Evolutionary conservation across 1,139 yeast genomes (phyloP), one percentile per base, ranked within the genome.

Genomic region (Casaregolazyma lundiana): DNA sequence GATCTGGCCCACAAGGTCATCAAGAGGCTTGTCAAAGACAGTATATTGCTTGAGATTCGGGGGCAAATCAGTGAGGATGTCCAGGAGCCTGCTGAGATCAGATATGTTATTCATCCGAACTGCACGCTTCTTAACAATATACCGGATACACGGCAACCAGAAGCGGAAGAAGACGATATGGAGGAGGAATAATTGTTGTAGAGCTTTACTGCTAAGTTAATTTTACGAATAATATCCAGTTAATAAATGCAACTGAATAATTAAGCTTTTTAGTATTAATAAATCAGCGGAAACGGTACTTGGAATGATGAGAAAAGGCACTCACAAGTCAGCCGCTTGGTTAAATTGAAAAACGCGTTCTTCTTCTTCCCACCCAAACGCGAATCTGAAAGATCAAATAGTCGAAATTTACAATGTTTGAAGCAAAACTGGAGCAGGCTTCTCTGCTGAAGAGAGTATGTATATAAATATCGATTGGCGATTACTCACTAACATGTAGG

Each of bases 391-490:
- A 35, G 6, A 19, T 18, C 15, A 21, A 35, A 11, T 18, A 6
- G 21, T 35, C 16, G 13, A 26, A 16, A 30, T 24, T 24, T 24
- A 63, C 49, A 54, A 92, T 92, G 97, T 81, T 92, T 74, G 98
- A 92, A 80, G 98, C 97, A 58, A 89, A 89, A 74, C 86, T 92
- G 60, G 92, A 84, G 62, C 90, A 89, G 73, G 96, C 98, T 52
- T 78, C 90, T 52, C 78, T 89, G 60, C 79, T 94, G 65, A 92
- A 92, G 70, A 88, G 86, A 62, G 80, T 76, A 59, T 41, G 73
- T 60, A 32, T 22, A 5, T 4, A 15, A 16, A 17, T 16, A 20
- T 36, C 11, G 5, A 20, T 36, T 15, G 3, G 9, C 8, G 9
- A 15, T 13, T 24, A n/a, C 19, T 15, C 8, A 9, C 26, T 20